Base-by-base conservation (phyloP, 2,329 filamentous ascomycete genomes). In the Fusarium sp. region DNA sequence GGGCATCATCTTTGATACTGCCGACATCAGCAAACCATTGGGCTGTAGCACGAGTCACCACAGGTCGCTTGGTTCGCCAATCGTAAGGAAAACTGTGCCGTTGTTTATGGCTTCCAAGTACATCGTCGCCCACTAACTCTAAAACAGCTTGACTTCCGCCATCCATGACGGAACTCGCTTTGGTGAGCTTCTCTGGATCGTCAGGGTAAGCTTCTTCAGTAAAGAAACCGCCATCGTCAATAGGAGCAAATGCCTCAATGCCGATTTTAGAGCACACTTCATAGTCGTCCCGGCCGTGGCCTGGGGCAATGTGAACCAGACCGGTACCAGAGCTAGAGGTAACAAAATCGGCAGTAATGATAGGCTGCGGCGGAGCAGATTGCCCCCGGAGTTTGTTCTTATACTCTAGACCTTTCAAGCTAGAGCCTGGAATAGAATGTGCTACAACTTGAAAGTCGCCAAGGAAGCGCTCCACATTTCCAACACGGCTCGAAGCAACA, bases 11-110 rank as follows among this genome's bases (percentile, higher is more conserved):
- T 76, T 97, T 97, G 81, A 98, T 95, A 56, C 87, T 89, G 19
- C 88, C 94, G 5, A 98, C 94, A 80, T 98, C 94, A 16, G 96
- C 94, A 79, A 99, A 99, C 96, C 96, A 99, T 82, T 99, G 96
- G 41, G 95, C 94, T 0, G 97, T 99, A 7, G 96, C 95, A 73
- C 96, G 86, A 38, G 97, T 90, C 66, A 99, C 94, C 55, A 99
- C 91, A 3, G 96, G 96, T 74, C 93, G 87, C 82, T 98, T 99
- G 1, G 95, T 97, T 60, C 96, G 89, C 96, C 96, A 99, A 82
- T 99, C 96, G 75, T 98, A 97, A 0, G 96, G 96, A 79, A 98
- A 98, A 81, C 97, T 98, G 85, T 99, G 96, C 58, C 87, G 87
- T 79, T 95, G 92, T 63, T 86, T 86, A 74, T 97, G 92, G 8